Evolutionary conservation across 2,329 filamentous ascomycete genomes (phyloP).

Genomic region (Ophiostoma ips): DNA sequence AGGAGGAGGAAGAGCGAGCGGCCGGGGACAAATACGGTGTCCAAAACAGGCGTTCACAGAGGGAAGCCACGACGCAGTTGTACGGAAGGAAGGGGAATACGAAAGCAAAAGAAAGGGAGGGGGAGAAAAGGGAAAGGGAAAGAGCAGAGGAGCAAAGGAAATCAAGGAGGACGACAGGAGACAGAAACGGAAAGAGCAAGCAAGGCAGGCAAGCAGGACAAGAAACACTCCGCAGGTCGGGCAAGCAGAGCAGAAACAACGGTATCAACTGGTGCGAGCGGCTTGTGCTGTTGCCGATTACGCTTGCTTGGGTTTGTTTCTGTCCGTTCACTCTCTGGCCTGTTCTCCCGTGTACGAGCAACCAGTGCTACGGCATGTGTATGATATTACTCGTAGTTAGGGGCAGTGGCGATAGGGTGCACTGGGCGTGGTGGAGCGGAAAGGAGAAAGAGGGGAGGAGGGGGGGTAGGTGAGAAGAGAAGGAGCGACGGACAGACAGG

Average conservation of each 20-base stretch:
- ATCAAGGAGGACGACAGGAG: background rate
- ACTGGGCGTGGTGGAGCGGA: background rate
- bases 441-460: conserved; percentile 2
- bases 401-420: background rate
- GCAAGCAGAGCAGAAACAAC: background rate
- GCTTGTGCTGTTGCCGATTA: no score
- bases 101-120: no score
- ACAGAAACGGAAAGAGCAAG: background rate
- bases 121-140: background rate
- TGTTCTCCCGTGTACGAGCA: no score
- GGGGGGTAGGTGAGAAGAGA: background rate
- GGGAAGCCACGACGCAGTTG: background rate
- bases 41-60: background rate
- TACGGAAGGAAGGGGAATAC: background rate
- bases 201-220: background rate
- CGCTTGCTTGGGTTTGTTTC: background rate
- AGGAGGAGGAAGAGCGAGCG: background rate
- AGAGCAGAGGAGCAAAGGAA: background rate
- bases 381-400: background rate
- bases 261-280: background rate
- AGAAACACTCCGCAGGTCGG: background rate
- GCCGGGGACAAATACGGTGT: background rate
- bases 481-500: conserved; percentile 1
- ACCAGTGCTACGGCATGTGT: no score
- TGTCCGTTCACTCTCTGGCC: no score